phyloP scores from a whole-genome alignment of 192 early-diverging fungal genomes.

The Paraglomus brasilianum region DNA sequence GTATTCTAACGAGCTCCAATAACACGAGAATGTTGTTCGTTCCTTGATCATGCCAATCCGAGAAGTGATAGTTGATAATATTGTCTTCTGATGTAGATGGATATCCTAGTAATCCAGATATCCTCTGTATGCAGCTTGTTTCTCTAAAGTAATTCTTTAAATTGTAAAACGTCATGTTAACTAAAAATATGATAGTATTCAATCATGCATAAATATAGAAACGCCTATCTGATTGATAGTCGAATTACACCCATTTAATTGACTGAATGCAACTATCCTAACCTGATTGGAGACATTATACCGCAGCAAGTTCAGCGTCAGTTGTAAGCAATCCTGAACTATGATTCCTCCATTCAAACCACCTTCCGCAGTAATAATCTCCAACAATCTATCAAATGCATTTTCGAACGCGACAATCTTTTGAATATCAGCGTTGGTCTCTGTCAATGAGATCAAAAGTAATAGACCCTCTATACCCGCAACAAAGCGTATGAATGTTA shows the following conservation, averaged over 20 bases:
- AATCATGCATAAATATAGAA: not conserved
- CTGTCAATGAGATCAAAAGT: conserved; percentile 88
- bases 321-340: conserved; percentile 93
- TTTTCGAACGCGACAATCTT: conserved; percentile 99
- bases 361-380: conserved; percentile 87
- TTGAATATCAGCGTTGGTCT: conserved; percentile 92
- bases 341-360: conserved; percentile 91
- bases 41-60: conserved; percentile 82
- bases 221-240: not conserved
- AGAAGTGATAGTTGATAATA: conserved; percentile 41
- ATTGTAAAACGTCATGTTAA: not conserved
- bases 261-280: not conserved
- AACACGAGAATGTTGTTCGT: conserved; percentile 84
- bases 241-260: conserved; percentile 12
- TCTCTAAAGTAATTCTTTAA: conserved; percentile 92
- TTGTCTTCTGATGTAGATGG: conserved; percentile 41
- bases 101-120: conserved; percentile 74
- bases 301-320: conserved; percentile 88
- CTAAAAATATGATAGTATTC: not conserved
- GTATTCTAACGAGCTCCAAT: conserved; percentile 84
- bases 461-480: conserved; percentile 78
- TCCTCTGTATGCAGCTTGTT: conserved; percentile 87
- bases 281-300: conserved; percentile 99
- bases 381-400: conserved; percentile 90
- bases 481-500: not conserved